Conservation (phyloP, 306 rosid species). For the Pyrus pyrifolia region DNA sequence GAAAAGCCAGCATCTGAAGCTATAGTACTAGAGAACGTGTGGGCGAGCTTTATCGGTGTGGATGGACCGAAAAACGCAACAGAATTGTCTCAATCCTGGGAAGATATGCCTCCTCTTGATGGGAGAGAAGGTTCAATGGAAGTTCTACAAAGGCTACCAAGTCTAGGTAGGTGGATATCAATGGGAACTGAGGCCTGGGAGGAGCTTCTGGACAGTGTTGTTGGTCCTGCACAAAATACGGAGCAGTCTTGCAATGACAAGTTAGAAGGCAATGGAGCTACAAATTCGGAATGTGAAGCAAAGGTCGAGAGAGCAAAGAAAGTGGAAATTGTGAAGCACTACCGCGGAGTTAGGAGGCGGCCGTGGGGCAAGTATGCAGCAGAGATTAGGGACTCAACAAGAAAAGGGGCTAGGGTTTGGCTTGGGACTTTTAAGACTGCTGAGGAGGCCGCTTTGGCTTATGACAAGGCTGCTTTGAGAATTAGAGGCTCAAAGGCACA, state of each 20-base stretch:
- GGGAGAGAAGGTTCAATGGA: constrained; percentile 51
- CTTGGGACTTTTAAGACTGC: constrained; percentile 88
- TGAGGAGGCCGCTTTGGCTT: constrained; percentile 90
- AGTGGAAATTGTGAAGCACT: constrained; percentile 32
- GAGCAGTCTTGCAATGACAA: constrained; percentile 9
- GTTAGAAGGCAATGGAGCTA: constrained; percentile 9
- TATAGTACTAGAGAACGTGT: constrained; percentile 63
- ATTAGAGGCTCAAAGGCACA: constrained; percentile 74
- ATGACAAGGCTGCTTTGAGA: constrained; percentile 91
- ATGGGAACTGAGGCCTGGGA: constrained; percentile 97
- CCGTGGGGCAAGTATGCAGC: constrained; percentile 99
- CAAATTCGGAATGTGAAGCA: constrained; percentile 3
- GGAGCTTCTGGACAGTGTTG: constrained; percentile 39
- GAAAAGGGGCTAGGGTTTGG: constrained; percentile 85
- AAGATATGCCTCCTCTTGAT: constrained; percentile 49
- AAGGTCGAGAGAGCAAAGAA: constrained; percentile 17
- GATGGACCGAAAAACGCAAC: constrained; percentile 17
- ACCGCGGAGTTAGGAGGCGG: constrained; percentile 86
- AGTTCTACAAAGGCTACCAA: constrained; percentile 65
- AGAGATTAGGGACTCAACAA: constrained; percentile 76
- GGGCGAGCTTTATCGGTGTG: constrained; percentile 64
- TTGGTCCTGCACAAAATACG: constrained; percentile 6
- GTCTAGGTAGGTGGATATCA: constrained; percentile 87
- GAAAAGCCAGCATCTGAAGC: constrained; percentile 34
- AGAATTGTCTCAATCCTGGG: constrained; percentile 41